A percentile compares a stretch with the other conserved stretches of the same genome.
These are phyloP conservation scores for Pittosporum tobira DNA, from an alignment of 129 eudicot genomes.

Conservation along the genomic window DNA sequence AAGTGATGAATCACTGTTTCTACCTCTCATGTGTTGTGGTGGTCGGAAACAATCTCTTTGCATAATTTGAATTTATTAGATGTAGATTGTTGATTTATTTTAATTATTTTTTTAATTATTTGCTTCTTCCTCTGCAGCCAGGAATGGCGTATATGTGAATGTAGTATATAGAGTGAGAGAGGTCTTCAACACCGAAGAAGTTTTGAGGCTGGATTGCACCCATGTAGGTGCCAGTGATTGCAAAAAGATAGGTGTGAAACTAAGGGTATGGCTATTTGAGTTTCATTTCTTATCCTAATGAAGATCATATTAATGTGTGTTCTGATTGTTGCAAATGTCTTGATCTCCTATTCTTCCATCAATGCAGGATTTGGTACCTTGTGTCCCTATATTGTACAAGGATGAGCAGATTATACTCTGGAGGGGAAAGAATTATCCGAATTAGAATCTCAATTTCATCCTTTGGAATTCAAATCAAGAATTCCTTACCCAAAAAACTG, in stretches of 20 bases:
- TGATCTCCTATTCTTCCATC: not conserved
- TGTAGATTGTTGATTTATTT: conserved; percentile 5
- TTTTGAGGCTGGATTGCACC: conserved; percentile 66
- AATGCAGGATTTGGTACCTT: conserved; percentile 80
- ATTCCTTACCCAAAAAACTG: too few relatives aligned
- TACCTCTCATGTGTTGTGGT: not conserved
- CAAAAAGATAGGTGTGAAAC: conserved; percentile 78
- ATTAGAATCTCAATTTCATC: not conserved
- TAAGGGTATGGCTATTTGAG: conserved; percentile 42
- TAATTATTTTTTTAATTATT: too few relatives aligned
- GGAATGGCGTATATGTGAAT: conserved; percentile 87
- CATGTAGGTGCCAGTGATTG: conserved; percentile 78
- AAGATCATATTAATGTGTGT: not conserved
- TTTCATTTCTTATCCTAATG: too few relatives aligned
- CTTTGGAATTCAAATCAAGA: not conserved
- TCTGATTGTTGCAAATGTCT: conserved; percentile 6
- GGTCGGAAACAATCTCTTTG: too few relatives aligned
- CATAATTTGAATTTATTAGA: not conserved
- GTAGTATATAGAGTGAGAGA: conserved; percentile 81
- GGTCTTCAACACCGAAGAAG: conserved; percentile 62
- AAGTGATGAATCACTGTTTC: conserved; percentile 10
- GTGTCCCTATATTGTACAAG: conserved; percentile 82
- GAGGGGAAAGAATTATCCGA: conserved; percentile 47
- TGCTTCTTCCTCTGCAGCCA: conserved; percentile 40
- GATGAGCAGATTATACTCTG: conserved; percentile 82